Conservation (phyloP, 2,329 filamentous ascomycete genomes). For the Juglanconis juglandina region DNA sequence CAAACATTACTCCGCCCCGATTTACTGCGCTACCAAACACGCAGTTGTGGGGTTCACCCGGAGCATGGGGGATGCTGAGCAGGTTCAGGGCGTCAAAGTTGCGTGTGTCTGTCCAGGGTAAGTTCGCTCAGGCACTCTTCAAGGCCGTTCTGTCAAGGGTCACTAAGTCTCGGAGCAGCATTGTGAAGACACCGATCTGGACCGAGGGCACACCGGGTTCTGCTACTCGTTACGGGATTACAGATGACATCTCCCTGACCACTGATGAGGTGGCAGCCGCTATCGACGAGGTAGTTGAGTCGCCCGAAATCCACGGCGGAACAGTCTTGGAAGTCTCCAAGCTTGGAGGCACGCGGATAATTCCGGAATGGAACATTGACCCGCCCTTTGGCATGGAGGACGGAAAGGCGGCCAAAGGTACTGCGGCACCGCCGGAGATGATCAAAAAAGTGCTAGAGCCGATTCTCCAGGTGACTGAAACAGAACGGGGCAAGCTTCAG, state of each 20-base stretch:
- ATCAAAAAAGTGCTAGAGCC: neutral
- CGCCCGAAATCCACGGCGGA: neutral
- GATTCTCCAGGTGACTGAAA: neutral
- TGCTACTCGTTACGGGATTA: neutral
- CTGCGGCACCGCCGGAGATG: neutral
- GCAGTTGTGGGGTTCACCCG: constrained; percentile 36
- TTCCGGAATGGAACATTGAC: constrained; percentile 3
- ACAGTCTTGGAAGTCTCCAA: neutral
- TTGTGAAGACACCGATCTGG: neutral
- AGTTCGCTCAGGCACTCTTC: neutral
- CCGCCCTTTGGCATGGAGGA: neutral
- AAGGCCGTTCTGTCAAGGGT: neutral
- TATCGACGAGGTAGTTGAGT: neutral
- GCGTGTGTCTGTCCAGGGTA: neutral
- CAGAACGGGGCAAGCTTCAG: neutral
- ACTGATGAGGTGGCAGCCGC: neutral
- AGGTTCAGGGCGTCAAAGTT: neutral
- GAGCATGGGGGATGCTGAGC: constrained; percentile 25
- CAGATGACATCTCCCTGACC: neutral
- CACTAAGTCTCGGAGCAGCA: neutral
- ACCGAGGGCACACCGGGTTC: neutral
- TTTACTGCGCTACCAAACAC: constrained; percentile 36
- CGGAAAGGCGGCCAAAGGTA: neutral
- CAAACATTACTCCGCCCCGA: constrained; percentile 26
- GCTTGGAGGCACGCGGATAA: neutral